Evolutionary conservation across 2,329 filamentous ascomycete genomes (phyloP), one percentile per base, ranked within the genome.

Genomic region (Scolecobasidium constrictum): DNA sequence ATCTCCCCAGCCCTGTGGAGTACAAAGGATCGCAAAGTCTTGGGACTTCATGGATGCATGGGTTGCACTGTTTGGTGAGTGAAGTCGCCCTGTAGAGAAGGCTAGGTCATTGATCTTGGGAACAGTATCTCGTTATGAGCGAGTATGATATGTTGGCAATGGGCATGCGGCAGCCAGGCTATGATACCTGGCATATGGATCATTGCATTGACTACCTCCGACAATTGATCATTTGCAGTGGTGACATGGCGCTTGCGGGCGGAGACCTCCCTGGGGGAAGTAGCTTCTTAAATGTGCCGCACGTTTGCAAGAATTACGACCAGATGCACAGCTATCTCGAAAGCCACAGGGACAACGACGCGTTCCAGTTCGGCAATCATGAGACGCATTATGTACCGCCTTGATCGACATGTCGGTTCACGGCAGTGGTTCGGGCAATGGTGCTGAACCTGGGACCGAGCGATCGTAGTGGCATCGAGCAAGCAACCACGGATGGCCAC

Each of bases 41-140:
- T 20, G 42, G 42, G 5, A 44, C 42, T n/a, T 44, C 42, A n/a
- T 36, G 35, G 42, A 44, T 44, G 42, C 42, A 44, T 21, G 42
- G 35, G 9, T 17, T 44, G n/a, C 42, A 44, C 35, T 44, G 42
- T 37, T 35, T 44, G 15, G 42, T 44, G 11, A 40, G 42, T 15
- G n/a, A n/a, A n/a, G n/a, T n/a, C 11, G 11, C 26, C 26, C 26
- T 31, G 11, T 13, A n/a, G n/a, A n/a, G n/a, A n/a, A n/a, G n/a
- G n/a, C n/a, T n/a, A n/a, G n/a, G n/a, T n/a, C n/a, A n/a, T n/a
- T n/a, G n/a, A n/a, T n/a, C n/a, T n/a, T n/a, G n/a, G n/a, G n/a
- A n/a, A 6, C 34, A 42, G 42, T 44, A 44, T 34, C 16, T 38
- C n/a, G 36, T 44, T 13, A 44, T 44, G 42, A 36, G 28, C 2